These are phyloP conservation scores for Rubia peregrina DNA, from an alignment of 305 asterid genomes.

Conservation along the genomic window DNA sequence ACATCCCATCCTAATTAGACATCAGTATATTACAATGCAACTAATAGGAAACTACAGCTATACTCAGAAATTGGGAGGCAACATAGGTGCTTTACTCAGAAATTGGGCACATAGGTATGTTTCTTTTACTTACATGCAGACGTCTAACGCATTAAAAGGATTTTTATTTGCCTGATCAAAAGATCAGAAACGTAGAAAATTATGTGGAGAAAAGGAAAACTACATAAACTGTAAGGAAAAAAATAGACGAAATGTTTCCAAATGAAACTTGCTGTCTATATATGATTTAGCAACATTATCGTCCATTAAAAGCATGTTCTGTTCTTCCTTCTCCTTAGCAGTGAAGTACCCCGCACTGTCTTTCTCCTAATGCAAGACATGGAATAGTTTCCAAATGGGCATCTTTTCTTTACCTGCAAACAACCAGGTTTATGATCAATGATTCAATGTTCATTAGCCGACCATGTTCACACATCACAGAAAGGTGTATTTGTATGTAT, in stretches of 20 bases:
- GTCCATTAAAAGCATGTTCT: not conserved
- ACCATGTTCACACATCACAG: not conserved
- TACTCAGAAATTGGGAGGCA: too few species aligned
- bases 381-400: not conserved
- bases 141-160: too few species aligned
- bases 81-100: too few species aligned
- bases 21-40: too few species aligned
- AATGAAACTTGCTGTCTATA: not conserved
- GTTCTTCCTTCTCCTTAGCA: not conserved
- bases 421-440: not conserved
- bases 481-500: not conserved
- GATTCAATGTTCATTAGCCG: not conserved
- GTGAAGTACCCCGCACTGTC: not conserved
- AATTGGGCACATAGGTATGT: too few species aligned
- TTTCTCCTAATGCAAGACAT: too few species aligned
- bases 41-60: too few species aligned
- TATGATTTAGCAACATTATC: not conserved
- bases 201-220: not conserved
- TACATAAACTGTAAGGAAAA: not conserved
- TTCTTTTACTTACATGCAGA: too few species aligned
- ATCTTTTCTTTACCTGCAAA: slow-evolving; percentile 3
- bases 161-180: too few species aligned
- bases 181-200: not conserved
- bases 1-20: too few species aligned
- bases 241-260: not conserved